These are phyloP conservation scores for Tricholoma bakamatsutake DNA, from an alignment of 768 basidiomycete genomes.

Conservation along the genomic window DNA sequence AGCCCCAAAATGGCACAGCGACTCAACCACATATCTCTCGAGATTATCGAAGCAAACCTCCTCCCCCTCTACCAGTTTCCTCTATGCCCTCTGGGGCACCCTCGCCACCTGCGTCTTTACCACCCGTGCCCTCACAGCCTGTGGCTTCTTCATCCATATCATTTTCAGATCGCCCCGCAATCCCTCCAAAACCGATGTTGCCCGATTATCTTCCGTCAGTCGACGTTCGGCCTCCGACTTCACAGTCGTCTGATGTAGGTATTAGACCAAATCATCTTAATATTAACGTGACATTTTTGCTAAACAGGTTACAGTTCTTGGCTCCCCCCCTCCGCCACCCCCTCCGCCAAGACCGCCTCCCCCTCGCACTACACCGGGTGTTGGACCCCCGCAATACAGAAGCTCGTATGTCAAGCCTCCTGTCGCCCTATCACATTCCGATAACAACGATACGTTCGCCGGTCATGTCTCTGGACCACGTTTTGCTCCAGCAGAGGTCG, in stretches of 20 bases:
- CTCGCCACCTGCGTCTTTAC: constrained; percentile 16
- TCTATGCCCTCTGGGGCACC: constrained; percentile 5
- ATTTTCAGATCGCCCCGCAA: constrained; percentile 19
- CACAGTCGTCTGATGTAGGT: neutral
- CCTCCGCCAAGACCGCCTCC: neutral
- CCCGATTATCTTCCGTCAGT: constrained; percentile 1
- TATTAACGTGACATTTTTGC: neutral
- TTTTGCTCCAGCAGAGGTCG: neutral
- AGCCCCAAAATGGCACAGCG: constrained; percentile 39
- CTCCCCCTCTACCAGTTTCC: constrained; percentile 25
- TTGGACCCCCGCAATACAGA: constrained; percentile 11
- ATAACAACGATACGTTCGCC: neutral
- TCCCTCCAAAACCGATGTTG: constrained; percentile 29
- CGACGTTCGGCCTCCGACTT: neutral
- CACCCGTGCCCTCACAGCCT: constrained; percentile 15
- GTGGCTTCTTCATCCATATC: constrained; percentile 4
- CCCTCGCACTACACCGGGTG: neutral
- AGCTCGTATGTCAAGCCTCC: constrained; percentile 2
- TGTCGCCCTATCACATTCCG: neutral
- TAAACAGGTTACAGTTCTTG: neutral
- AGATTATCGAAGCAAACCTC: constrained; percentile 26
- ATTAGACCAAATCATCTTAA: neutral
- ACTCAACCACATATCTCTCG: constrained; percentile 8
- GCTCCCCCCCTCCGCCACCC: constrained; percentile 6
- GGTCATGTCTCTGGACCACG: neutral